phyloP scores from a whole-genome alignment of 2,329 filamentous ascomycete genomes.

The Colletotrichum spinosum region DNA sequence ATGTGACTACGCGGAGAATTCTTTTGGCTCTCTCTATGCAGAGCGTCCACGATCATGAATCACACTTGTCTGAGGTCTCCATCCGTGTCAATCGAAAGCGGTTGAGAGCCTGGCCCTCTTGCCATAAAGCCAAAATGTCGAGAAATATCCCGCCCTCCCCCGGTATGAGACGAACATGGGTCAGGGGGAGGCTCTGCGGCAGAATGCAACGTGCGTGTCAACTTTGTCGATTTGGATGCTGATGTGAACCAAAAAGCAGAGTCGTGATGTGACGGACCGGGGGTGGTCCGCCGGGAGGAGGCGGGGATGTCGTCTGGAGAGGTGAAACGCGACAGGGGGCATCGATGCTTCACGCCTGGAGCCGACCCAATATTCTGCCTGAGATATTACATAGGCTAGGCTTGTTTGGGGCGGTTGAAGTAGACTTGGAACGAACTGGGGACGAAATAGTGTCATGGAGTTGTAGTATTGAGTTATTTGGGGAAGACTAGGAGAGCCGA shows the following conservation, averaged over 20 bases:
- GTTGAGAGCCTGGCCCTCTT: neutral
- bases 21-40: too few relatives aligned
- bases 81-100: neutral
- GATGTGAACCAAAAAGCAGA: too few relatives aligned
- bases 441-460: neutral
- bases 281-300: constrained; percentile 13
- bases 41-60: constrained; percentile 3
- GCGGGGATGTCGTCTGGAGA: constrained; percentile 20
- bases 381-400: neutral
- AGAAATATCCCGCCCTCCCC: neutral
- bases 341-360: neutral
- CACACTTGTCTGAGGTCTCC: constrained; percentile 20
- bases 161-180: constrained; percentile 36
- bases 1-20: too few relatives aligned
- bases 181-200: constrained; percentile 1
- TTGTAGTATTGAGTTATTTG: neutral
- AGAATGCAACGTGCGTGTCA: neutral
- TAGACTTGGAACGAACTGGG: neutral
- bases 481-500: neutral
- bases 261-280: neutral
- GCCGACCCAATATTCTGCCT: constrained; percentile 1
- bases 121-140: constrained; percentile 11
- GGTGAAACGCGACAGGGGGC: constrained; percentile 22
- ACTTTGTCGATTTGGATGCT: constrained; percentile 6
- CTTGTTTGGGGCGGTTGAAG: neutral